A percentile compares a stretch with the other conserved stretches of the same genome.
Conservation (phyloP, 1,284 basidiomycete species). For the Malassezia restricta region DNA sequence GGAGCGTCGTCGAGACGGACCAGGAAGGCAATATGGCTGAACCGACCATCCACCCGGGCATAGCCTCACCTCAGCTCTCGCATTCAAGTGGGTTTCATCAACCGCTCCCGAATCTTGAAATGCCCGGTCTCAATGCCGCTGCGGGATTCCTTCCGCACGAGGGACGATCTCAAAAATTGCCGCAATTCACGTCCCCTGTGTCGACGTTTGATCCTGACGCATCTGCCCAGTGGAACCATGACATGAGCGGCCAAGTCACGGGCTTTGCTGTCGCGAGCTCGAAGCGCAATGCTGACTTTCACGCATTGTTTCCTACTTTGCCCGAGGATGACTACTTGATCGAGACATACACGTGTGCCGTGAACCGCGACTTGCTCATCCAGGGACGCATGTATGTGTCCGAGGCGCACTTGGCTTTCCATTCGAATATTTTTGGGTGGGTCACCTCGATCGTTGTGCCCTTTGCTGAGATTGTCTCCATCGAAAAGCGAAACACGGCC, state of each 20-base stretch:
- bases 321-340: slow-evolving; percentile 96
- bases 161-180: not conserved
- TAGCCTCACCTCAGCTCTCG: not conserved
- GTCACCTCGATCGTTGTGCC: slow-evolving; percentile 88
- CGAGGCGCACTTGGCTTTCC: slow-evolving; percentile 95
- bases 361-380: slow-evolving; percentile 88
- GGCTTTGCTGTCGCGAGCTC: slow-evolving; percentile 95
- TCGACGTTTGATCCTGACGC: not conserved
- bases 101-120: not conserved
- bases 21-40: slow-evolving; percentile 10
- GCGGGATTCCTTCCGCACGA: slow-evolving; percentile 4
- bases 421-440: slow-evolving; percentile 99
- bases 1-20: slow-evolving; percentile 14
- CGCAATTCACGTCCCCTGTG: not conserved
- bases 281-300: slow-evolving; percentile 89
- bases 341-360: slow-evolving; percentile 93
- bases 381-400: slow-evolving; percentile 94
- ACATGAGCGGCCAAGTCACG: slow-evolving; percentile 34
- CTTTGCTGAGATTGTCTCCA: slow-evolving; percentile 72
- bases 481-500: slow-evolving; percentile 97
- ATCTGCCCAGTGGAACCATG: slow-evolving; percentile 3
- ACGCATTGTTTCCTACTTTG: slow-evolving; percentile 69
- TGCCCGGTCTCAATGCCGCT: slow-evolving; percentile 9
- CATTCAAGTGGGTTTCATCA: not conserved
- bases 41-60: slow-evolving; percentile 4